A percentile compares a stretch with the other conserved stretches of the same genome.
phyloP scores from a whole-genome alignment of 495 filamentous ascomycete genomes.

The Trichoderma virens region DNA sequence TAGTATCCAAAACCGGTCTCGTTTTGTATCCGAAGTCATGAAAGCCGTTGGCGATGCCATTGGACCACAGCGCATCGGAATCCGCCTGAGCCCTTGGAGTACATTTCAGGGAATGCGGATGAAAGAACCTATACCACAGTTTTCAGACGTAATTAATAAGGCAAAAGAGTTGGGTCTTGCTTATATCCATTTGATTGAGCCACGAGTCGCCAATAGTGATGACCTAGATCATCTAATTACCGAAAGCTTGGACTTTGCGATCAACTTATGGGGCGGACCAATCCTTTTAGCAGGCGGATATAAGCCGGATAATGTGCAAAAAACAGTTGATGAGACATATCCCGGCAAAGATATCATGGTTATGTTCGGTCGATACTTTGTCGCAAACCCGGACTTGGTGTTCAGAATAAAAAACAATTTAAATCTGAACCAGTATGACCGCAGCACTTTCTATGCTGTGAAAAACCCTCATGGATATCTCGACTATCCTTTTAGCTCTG shows the following conservation, averaged over 20 bases:
- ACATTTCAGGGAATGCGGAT: slow-evolving; percentile 63
- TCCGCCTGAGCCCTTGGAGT: slow-evolving; percentile 59
- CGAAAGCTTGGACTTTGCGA: slow-evolving; percentile 17
- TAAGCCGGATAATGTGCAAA: slow-evolving; percentile 24
- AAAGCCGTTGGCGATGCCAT: slow-evolving; percentile 56
- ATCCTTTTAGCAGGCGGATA: slow-evolving; percentile 24
- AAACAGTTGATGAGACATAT: slow-evolving; percentile 43
- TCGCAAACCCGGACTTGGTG: slow-evolving; percentile 59
- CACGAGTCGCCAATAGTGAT: slow-evolving; percentile 25
- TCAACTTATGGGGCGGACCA: slow-evolving; percentile 21
- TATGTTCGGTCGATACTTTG: slow-evolving; percentile 53
- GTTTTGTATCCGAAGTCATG: slow-evolving; percentile 57
- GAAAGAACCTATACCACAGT: slow-evolving; percentile 55
- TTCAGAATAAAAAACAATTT: slow-evolving; percentile 49
- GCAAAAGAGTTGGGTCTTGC: slow-evolving; percentile 48
- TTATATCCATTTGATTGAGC: slow-evolving; percentile 59
- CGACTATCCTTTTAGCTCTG: slow-evolving; percentile 43
- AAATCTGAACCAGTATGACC: slow-evolving; percentile 42
- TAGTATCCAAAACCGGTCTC: slow-evolving; percentile 59
- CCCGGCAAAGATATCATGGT: slow-evolving; percentile 38
- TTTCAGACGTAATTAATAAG: slow-evolving; percentile 46
- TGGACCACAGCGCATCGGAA: slow-evolving; percentile 53
- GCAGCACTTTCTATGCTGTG: slow-evolving; percentile 46
- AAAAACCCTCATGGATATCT: slow-evolving; percentile 46
- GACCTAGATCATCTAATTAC: background rate